These are phyloP conservation scores for Metarhizium brunneum DNA, from an alignment of 2,329 filamentous ascomycete species.

Conservation along the genomic window DNA sequence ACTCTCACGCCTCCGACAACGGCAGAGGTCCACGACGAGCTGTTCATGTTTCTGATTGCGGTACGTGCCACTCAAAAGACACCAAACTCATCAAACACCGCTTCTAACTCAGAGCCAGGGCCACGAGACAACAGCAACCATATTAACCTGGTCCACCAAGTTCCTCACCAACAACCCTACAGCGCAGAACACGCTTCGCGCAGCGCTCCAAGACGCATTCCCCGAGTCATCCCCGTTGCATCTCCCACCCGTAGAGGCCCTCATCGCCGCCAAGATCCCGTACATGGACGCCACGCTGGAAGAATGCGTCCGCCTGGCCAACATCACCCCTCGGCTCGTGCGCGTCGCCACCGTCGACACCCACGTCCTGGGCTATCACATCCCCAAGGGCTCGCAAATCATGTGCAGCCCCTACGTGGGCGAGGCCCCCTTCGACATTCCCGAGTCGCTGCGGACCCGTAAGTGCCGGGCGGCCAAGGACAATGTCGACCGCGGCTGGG, in stretches of 20 bases:
- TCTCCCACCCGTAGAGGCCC: background rate
- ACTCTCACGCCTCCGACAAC: background rate
- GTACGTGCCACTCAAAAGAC: background rate
- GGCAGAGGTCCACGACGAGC: conserved; percentile 14
- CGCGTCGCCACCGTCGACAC: background rate
- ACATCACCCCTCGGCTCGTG: background rate
- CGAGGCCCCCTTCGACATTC: conserved; percentile 5
- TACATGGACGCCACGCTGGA: conserved; percentile 3
- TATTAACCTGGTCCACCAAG: conserved; percentile 13
- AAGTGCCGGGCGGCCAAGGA: conserved; percentile 1
- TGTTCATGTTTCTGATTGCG: conserved; percentile 10
- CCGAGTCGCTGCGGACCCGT: conserved; percentile 6
- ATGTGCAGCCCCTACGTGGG: background rate
- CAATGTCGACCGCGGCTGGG: conserved; percentile 1
- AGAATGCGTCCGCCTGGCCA: conserved; percentile 1
- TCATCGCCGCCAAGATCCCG: background rate
- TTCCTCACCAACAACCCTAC: conserved; percentile 9
- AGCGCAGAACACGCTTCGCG: conserved; percentile 12
- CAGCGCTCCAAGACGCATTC: conserved; percentile 9
- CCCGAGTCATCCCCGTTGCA: background rate
- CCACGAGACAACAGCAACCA: conserved; percentile 14
- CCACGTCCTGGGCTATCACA: background rate
- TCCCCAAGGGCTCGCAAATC: conserved; percentile 3
- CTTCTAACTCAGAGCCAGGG: conserved; percentile 6
- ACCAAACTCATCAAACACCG: too few relatives aligned